Evolutionary conservation across 1,139 yeast species (phyloP), one percentile per base, ranked within the genome.

Genomic region (Taiozyma sp.): DNA sequence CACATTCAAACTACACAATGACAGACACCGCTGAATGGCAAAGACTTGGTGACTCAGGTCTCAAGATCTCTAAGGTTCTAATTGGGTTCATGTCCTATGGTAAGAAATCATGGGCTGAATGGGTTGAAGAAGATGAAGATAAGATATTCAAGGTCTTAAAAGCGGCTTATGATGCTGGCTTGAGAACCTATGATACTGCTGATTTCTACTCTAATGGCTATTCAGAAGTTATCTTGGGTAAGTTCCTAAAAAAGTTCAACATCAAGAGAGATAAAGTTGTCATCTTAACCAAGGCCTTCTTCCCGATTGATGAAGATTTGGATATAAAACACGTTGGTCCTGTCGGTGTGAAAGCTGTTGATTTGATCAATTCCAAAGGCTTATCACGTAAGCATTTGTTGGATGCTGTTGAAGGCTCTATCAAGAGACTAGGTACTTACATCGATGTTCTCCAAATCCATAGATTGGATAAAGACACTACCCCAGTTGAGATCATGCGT

Each of bases 51-150:
- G 66, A 70, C 43, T 76, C 83, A 2, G 85, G 85, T 1, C 71
- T 81, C 40, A 70, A 76, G 54, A 69, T 81, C 45, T 76, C 84
- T 34, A 73, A 73, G 52, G 63, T 80, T 48, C 74, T 81, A 51
- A 73, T 80, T 14, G 87, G 86, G 24, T 79, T 83, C 59, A 80
- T 80, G 84, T 66, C 79, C 4, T 79, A 66, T 57, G 87, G 86
- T n/a, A 52, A 61, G 22, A 76, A 74, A 52, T 47, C 54, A 22
- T 78, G 80, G 79, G 71, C 65, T 8, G 74, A 70, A 27, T 80
- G 83, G 83, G 76, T 76, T 7, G 60, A 77, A 28, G 77, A 72
- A n/a, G 75, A 74, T 48, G 76, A 75, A 50, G 74, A 75, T 36
- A 56, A 64, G 49, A 62, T 72, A 49, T 62, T 71, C 47, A 58